Evolutionary conservation across 345 rosid genomes (phyloP).

Genomic region (Eucalyptus pauciflora): DNA sequence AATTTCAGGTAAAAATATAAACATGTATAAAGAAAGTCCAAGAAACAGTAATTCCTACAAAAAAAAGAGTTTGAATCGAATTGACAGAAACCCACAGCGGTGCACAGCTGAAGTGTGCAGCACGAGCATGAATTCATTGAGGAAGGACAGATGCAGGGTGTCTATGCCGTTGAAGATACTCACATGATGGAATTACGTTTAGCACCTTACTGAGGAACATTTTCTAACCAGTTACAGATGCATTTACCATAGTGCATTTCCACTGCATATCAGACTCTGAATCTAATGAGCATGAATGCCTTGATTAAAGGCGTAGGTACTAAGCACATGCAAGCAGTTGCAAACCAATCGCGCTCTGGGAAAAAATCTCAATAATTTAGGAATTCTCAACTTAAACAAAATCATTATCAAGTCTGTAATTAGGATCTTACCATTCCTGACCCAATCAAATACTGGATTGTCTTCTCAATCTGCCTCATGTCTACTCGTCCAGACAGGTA

Average conservation of each 20-base stretch:
- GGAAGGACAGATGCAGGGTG: background rate
- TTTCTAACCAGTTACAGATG: background rate
- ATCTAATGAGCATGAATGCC: background rate
- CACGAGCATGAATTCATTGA: background rate
- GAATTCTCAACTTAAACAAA: background rate
- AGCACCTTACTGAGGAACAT: background rate
- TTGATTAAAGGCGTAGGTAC: background rate
- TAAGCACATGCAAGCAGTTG: background rate
- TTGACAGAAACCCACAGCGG: background rate
- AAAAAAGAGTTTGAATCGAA: background rate
- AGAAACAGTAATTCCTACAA: background rate
- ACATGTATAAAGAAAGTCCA: background rate
- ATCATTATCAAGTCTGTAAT: background rate
- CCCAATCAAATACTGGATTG: conserved; percentile 58
- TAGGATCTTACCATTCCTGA: conserved; percentile 61
- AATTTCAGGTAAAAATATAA: background rate
- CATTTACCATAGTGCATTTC: background rate
- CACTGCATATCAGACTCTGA: background rate
- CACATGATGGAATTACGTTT: background rate
- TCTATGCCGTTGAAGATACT: background rate
- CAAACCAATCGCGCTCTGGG: no score
- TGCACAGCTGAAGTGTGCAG: background rate
- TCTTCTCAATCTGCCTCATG: conserved; percentile 65
- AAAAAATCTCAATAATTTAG: no score
- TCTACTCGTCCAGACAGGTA: conserved; percentile 61